A percentile compares a stretch with the other conserved stretches of the same genome.
Conservation (phyloP, 805 yeast genomes). For the Nakazawaea siamensis region DNA sequence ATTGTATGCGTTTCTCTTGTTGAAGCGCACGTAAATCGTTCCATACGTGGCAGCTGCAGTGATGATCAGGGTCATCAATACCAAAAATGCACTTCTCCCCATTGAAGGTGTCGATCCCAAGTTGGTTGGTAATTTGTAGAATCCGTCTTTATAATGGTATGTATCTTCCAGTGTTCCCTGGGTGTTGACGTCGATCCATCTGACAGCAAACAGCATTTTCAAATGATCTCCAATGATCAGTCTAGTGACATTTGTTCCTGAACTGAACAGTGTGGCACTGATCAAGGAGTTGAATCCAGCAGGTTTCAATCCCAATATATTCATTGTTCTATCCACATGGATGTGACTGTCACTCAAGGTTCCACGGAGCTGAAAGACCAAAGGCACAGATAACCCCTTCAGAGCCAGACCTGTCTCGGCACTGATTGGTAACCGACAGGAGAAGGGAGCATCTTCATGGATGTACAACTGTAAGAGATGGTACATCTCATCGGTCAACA, state of each 20-base stretch:
- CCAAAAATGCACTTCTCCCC: slow-evolving; percentile 9
- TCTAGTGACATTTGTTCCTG: slow-evolving; percentile 54
- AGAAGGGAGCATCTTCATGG: slow-evolving; percentile 71
- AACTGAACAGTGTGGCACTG: slow-evolving; percentile 49
- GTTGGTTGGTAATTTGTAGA: slow-evolving; percentile 8
- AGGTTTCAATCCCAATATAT: slow-evolving; percentile 39
- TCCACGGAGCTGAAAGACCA: slow-evolving; percentile 59
- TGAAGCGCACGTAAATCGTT: slow-evolving; percentile 13
- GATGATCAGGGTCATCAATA: slow-evolving; percentile 4
- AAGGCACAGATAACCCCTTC: slow-evolving; percentile 44
- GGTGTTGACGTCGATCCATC: slow-evolving; percentile 33
- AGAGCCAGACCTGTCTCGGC: slow-evolving; percentile 25
- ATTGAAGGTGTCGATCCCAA: slow-evolving; percentile 7
- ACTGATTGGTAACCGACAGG: slow-evolving; percentile 54
- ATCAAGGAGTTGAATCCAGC: slow-evolving; percentile 31
- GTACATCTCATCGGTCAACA: slow-evolving; percentile 54
- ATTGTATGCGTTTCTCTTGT: slow-evolving; percentile 11
- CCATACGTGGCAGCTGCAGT: slow-evolving; percentile 7
- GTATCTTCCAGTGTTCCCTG: slow-evolving; percentile 1
- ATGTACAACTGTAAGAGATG: slow-evolving; percentile 69
- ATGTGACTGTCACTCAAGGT: slow-evolving; percentile 58
- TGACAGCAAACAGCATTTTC: slow-evolving; percentile 46
- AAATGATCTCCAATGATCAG: slow-evolving; percentile 59
- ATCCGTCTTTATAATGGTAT: slow-evolving; percentile 7
- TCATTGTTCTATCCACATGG: slow-evolving; percentile 53